These are phyloP conservation scores for Neonectria faginata DNA, from an alignment of 2,329 filamentous ascomycete species.

Conservation along the genomic window DNA sequence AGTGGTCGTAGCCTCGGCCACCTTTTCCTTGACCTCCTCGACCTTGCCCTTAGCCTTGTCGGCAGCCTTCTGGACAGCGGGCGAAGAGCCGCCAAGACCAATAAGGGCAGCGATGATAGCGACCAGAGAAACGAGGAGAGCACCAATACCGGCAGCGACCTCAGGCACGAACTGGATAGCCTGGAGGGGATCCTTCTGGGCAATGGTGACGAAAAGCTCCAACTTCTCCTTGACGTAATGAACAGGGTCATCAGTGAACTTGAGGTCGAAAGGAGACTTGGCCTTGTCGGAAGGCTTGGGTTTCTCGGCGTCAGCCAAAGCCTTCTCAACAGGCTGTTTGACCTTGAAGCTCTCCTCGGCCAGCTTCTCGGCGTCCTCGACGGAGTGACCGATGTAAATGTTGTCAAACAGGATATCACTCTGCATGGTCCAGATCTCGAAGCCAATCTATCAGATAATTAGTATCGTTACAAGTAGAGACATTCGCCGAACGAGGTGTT, in stretches of 20 bases:
- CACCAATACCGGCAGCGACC: constrained; percentile 83
- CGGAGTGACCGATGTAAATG: constrained; percentile 99
- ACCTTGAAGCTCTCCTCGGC: constrained; percentile 89
- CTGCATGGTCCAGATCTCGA: constrained; percentile 99
- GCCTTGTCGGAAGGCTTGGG: constrained; percentile 76
- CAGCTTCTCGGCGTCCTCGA: constrained; percentile 91
- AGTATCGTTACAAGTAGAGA: constrained; percentile 26
- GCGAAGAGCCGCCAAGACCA: constrained; percentile 72
- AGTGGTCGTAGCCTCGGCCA: constrained; percentile 66
- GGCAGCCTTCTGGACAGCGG: constrained; percentile 79
- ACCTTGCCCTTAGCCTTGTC: constrained; percentile 75
- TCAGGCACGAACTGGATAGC: constrained; percentile 92
- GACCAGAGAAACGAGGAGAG: constrained; percentile 75
- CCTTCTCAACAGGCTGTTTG: constrained; percentile 87
- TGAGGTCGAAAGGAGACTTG: constrained; percentile 80
- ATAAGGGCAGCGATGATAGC: constrained; percentile 77
- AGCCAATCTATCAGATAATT: constrained; percentile 77
- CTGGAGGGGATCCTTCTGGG: constrained; percentile 82
- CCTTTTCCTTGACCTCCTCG: constrained; percentile 77
- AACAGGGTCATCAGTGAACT: constrained; percentile 92
- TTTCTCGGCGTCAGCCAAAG: constrained; percentile 80
- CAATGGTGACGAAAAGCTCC: constrained; percentile 88
- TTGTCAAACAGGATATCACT: constrained; percentile 99
- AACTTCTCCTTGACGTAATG: constrained; percentile 91
- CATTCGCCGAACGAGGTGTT: neutral